Conservation (phyloP, 73 alveolate genomes). For the Tetrahymena malaccensis region DNA sequence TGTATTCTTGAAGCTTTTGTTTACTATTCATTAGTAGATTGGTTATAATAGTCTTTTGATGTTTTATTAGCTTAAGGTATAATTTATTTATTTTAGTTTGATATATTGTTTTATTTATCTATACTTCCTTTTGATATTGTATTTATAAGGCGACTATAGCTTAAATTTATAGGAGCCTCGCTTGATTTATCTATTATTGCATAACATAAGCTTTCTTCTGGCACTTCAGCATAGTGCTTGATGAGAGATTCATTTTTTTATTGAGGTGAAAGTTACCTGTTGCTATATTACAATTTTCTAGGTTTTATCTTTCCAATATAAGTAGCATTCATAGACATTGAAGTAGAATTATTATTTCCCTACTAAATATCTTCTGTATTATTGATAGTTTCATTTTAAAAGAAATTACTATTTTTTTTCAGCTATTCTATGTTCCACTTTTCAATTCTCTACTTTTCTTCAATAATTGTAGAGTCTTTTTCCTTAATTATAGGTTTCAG, state of each 20-base stretch:
- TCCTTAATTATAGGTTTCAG: not conserved
- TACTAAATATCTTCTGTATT: not conserved
- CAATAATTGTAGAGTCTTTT: not conserved
- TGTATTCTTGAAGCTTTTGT: not conserved
- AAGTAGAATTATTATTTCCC: not conserved
- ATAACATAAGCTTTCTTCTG: not conserved
- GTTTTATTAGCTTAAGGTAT: not conserved
- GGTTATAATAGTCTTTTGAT: not conserved
- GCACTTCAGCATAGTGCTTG: not conserved
- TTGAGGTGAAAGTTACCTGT: not conserved
- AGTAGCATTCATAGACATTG: not conserved
- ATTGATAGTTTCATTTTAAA: not conserved
- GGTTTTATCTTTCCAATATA: not conserved
- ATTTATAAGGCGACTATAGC: not conserved
- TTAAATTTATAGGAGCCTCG: not conserved
- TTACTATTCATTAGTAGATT: not conserved
- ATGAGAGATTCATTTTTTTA: not conserved
- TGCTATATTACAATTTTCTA: not conserved
- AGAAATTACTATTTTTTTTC: not conserved
- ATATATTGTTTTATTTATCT: not conserved
- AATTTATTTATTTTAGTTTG: not conserved
- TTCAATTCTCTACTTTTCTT: not conserved
- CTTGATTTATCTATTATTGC: not conserved
- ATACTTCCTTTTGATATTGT: not conserved
- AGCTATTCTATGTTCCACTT: not conserved